Base-by-base conservation (phyloP, 495 filamentous ascomycete species). In the Penicillium arizonense region DNA sequence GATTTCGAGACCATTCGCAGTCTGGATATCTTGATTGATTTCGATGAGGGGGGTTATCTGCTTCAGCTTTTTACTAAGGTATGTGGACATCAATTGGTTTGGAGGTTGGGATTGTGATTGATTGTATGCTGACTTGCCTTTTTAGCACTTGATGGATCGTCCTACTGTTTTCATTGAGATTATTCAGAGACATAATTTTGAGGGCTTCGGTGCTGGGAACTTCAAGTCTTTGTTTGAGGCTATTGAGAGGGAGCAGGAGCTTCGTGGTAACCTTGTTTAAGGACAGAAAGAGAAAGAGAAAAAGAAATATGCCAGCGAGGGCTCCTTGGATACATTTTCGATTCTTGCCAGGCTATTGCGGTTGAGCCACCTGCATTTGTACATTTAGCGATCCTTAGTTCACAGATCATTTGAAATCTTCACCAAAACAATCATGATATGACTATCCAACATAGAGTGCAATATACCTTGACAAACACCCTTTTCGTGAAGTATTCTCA, bases 121-220 rank as follows among this genome's bases (percentile, higher is more conserved):
- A 7, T 26, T 30, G 8, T 39, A 42, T 57, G 51, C 65, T 74
- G 54, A 65, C 60, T 13, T 26, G 6, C 5, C 5, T 9, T n/a
- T 16, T 42, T 56, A 84, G 82, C 91, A 89, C 50, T 55, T 97
- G 44, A 87, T 96, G 84, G 91, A 96, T 67, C 82, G 92, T 1
- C 92, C 92, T 3, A 96, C 91, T 1, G 90, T 96, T 0, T 96
- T 96, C 66, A 81, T 96, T 49, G 92, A 96, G 79, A 91, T 96
- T 54, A 96, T 96, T 60, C 88, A 96, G 69, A 74, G 90, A 33
- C 82, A 90, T 55, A 84, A 90, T 54, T 96, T 96, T 69, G 79
- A 83, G 9, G 92, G 92, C 0, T 96, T 96, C 58, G 90, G 91
- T 4, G 92, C 90, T 3, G 91, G 91, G n/a, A 96, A 96, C 63